These are phyloP conservation scores for Phlegmacium glaucopus DNA, from an alignment of 768 basidiomycete genomes.

Conservation along the genomic window DNA sequence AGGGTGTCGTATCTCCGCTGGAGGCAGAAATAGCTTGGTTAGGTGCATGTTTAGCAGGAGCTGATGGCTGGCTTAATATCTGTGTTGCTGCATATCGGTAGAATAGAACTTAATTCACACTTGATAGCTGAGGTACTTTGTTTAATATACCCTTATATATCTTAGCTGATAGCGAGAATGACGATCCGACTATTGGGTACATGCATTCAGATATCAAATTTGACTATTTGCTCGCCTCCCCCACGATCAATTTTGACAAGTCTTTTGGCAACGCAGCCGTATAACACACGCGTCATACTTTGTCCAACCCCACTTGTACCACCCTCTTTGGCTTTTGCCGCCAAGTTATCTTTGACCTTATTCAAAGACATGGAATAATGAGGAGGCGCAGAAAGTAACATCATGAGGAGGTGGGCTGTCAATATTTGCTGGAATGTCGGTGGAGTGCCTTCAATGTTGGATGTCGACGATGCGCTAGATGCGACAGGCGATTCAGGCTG, in stretches of 20 bases:
- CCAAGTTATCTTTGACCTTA: conserved; percentile 56
- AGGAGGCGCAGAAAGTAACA: conserved; percentile 51
- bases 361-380: conserved; percentile 57
- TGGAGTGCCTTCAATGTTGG: conserved; percentile 18
- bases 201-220: conserved; percentile 53
- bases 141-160: conserved; percentile 9
- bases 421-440: conserved; percentile 68
- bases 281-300: conserved; percentile 60
- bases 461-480: conserved; percentile 45
- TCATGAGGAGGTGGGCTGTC: conserved; percentile 62
- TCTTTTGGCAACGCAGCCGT: conserved; percentile 79
- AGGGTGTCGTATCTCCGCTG: conserved; percentile 78
- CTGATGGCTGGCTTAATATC: conserved; percentile 94
- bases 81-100: conserved; percentile 57
- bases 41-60: conserved; percentile 86
- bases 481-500: conserved; percentile 54
- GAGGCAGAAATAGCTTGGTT: conserved; percentile 94
- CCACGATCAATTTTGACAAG: conserved; percentile 75
- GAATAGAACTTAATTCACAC: no score
- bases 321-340: conserved; percentile 36
- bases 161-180: no score
- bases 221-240: conserved; percentile 70
- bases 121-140: background rate
- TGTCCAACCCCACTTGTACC: conserved; percentile 34
- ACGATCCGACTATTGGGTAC: no score